A percentile compares a stretch with the other conserved stretches of the same genome.
Evolutionary conservation across 2,329 filamentous ascomycete species (phyloP).

Genomic region (Hypoxylon sp.): DNA sequence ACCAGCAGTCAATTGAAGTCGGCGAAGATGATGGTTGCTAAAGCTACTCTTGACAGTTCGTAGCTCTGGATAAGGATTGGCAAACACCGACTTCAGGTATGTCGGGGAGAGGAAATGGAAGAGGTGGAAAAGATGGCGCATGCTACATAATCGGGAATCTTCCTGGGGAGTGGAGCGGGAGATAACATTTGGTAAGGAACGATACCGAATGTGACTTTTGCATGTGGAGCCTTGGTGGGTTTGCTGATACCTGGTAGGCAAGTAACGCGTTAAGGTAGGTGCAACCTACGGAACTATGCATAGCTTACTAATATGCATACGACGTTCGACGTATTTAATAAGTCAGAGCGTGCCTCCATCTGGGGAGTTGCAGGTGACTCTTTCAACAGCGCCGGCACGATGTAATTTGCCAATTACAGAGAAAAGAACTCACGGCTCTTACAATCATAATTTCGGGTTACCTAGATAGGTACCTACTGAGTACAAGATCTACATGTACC

Average conservation of each 20-base stretch:
- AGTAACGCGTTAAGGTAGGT: too few relatives aligned
- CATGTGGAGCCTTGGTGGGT: constrained; percentile 11
- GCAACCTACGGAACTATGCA: not conserved
- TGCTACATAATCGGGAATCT: constrained; percentile 33
- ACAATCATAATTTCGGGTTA: not conserved
- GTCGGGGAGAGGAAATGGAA: constrained; percentile 17
- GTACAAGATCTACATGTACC: constrained; percentile 9
- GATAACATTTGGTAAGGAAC: constrained; percentile 32
- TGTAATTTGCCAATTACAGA: not conserved
- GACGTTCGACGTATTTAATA: not conserved
- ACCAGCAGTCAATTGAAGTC: constrained; percentile 23
- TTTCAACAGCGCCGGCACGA: not conserved
- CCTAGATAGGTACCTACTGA: not conserved
- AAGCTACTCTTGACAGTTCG: constrained; percentile 18
- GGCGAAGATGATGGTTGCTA: constrained; percentile 8
- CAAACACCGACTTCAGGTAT: constrained; percentile 15
- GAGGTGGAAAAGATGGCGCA: constrained; percentile 28
- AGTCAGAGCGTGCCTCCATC: constrained; percentile 13
- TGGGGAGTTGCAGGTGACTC: constrained; percentile 9
- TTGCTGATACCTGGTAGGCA: constrained; percentile 14
- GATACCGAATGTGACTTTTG: constrained; percentile 21
- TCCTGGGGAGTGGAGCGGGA: constrained; percentile 32
- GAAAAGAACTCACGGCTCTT: not conserved
- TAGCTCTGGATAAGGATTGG: constrained; percentile 12
- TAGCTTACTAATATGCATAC: not conserved